Conservation (phyloP, 2,329 filamentous ascomycete species). For the Diaporthe sp. region DNA sequence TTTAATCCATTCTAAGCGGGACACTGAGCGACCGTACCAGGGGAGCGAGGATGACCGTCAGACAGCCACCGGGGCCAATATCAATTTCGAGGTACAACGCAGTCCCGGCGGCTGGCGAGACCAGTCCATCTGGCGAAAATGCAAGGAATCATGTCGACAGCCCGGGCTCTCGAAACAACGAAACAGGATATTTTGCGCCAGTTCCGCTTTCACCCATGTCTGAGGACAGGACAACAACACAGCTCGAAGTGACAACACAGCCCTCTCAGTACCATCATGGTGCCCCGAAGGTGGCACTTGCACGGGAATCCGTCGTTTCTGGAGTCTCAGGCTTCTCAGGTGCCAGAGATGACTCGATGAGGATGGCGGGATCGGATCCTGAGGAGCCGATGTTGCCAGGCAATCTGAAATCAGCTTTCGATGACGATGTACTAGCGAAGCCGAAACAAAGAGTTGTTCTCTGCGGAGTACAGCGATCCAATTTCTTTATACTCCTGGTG, state of each 20-base stretch:
- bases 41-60: background rate
- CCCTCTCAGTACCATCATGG: background rate
- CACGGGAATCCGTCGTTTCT: background rate
- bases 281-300: background rate
- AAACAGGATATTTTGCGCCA: background rate
- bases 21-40: background rate
- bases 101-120: background rate
- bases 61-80: background rate
- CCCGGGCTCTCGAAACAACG: background rate
- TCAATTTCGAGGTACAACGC: background rate
- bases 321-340: background rate
- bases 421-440: slow-evolving; percentile 2
- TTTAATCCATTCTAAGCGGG: too few relatives aligned
- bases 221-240: background rate
- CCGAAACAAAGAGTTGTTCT: background rate
- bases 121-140: background rate
- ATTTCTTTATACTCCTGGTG: slow-evolving; percentile 10
- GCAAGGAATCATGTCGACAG: background rate
- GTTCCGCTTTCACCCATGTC: background rate
- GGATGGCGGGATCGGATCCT: slow-evolving; percentile 2
- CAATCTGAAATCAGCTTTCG: slow-evolving; percentile 14
- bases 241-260: background rate
- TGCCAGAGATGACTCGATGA: background rate
- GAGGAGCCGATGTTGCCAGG: slow-evolving; percentile 8
- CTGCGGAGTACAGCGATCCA: slow-evolving; percentile 12